Percentiles rank a stretch among this genome's conserved stretches.
These are phyloP conservation scores for Setaria italica DNA, from an alignment of 202 grass and related monocot species.

Conservation along the genomic window DNA sequence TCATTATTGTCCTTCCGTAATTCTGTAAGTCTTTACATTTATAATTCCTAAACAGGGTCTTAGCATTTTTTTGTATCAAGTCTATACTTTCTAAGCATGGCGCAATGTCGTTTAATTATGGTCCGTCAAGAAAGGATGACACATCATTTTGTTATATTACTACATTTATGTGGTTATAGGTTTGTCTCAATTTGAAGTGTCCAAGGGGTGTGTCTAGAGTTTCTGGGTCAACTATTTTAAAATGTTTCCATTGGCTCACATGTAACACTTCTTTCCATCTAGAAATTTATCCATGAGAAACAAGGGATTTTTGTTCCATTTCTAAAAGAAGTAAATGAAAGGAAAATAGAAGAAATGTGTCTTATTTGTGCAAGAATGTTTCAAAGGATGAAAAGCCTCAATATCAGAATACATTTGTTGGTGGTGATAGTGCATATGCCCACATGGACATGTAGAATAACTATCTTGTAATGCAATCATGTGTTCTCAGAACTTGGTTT, in stretches of 20 bases:
- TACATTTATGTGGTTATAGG: not conserved
- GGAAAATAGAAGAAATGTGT: not conserved
- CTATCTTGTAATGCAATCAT: not conserved
- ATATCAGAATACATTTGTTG: not conserved
- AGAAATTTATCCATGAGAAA: not conserved
- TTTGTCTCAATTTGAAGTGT: not conserved
- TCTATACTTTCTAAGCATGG: not conserved
- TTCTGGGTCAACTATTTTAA: not conserved
- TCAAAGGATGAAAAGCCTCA: not conserved
- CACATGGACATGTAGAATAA: too few relatives aligned
- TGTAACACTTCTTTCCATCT: slow-evolving; percentile 6
- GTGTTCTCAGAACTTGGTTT: slow-evolving; percentile 1
- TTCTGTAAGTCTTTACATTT: slow-evolving; percentile 60
- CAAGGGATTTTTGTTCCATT: not conserved
- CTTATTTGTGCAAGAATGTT: not conserved
- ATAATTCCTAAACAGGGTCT: slow-evolving; percentile 1
- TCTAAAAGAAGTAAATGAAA: not conserved
- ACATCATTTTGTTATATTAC: not conserved
- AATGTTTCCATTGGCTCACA: not conserved
- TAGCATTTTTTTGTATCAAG: slow-evolving; percentile 15
- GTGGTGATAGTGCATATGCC: not conserved
- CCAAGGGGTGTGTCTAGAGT: not conserved
- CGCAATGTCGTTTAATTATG: slow-evolving; percentile 15
- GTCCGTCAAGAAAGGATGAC: not conserved
- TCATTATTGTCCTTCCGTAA: slow-evolving; percentile 60